Conservation (phyloP, 495 filamentous ascomycete genomes). For the Aspergillus baeticus region DNA sequence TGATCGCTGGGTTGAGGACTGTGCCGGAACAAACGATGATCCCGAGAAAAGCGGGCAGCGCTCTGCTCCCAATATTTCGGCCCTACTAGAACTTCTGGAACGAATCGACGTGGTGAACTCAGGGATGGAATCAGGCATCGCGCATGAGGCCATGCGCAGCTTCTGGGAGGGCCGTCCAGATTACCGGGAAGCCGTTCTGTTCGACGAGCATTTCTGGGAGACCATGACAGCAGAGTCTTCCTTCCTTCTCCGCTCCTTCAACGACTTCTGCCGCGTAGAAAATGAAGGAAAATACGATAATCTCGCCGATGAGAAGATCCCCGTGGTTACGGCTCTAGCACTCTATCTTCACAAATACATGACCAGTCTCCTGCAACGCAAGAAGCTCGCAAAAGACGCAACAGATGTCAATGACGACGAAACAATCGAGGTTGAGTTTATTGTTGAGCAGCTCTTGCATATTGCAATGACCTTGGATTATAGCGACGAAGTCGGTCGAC, state of each 20-base stretch:
- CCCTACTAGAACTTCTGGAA: slow-evolving; percentile 85
- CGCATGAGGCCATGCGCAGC: slow-evolving; percentile 85
- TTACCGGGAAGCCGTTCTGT: slow-evolving; percentile 76
- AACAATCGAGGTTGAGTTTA: slow-evolving; percentile 82
- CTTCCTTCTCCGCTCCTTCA: slow-evolving; percentile 88
- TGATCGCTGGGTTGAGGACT: slow-evolving; percentile 95
- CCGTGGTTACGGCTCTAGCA: slow-evolving; percentile 86
- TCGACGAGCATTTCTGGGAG: slow-evolving; percentile 88
- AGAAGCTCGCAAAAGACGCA: slow-evolving; percentile 52
- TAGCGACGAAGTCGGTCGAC: slow-evolving; percentile 87
- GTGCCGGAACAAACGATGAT: slow-evolving; percentile 61
- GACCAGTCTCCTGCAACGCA: slow-evolving; percentile 67
- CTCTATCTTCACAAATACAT: slow-evolving; percentile 78
- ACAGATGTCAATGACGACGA: slow-evolving; percentile 75
- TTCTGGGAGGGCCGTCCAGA: slow-evolving; percentile 96
- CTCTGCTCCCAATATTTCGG: slow-evolving; percentile 66
- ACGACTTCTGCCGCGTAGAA: slow-evolving; percentile 79
- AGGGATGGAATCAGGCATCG: slow-evolving; percentile 84
- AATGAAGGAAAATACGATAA: slow-evolving; percentile 68
- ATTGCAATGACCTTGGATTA: slow-evolving; percentile 92
- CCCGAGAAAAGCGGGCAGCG: slow-evolving; percentile 45
- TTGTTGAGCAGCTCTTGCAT: slow-evolving; percentile 90
- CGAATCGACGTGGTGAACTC: slow-evolving; percentile 91
- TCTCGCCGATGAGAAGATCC: slow-evolving; percentile 86
- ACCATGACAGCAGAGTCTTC: slow-evolving; percentile 78